These are phyloP conservation scores for Tripidium arundinaceum DNA, from an alignment of 202 grass and related monocot species.

Conservation along the genomic window DNA sequence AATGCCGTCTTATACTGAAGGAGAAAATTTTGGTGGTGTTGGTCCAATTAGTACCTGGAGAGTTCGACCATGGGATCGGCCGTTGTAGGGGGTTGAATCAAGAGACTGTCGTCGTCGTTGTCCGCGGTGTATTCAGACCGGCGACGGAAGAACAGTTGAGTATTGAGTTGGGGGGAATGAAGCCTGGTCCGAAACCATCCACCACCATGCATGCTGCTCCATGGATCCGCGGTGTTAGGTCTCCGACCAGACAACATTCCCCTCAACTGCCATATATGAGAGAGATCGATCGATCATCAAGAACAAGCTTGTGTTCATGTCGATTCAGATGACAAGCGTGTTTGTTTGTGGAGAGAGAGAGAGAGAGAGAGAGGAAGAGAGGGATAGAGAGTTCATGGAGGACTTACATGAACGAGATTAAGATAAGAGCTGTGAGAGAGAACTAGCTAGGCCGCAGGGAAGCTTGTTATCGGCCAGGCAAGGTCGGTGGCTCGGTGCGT, in stretches of 20 bases:
- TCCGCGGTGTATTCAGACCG: not conserved
- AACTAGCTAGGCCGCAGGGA: not conserved
- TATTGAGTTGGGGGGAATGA: constrained; percentile 98
- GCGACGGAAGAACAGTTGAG: constrained; percentile 31
- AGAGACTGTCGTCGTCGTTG: not conserved
- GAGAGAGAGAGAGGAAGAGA: not conserved
- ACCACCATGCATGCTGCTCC: not conserved
- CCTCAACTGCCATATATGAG: constrained; percentile 61
- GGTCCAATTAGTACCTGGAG: not conserved
- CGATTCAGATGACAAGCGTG: too few species aligned
- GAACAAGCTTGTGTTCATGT: not conserved
- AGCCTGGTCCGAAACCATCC: constrained; percentile 96
- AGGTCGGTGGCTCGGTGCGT: constrained; percentile 29
- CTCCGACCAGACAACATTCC: constrained; percentile 93
- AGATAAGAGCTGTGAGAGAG: not conserved
- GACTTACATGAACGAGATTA: constrained; percentile 13
- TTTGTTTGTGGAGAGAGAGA: not conserved
- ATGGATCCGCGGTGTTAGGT: constrained; percentile 22
- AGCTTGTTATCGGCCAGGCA: not conserved
- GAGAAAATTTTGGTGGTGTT: not conserved
- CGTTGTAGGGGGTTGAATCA: not conserved
- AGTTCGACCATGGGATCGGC: not conserved
- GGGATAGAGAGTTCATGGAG: not conserved
- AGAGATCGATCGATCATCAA: not conserved
- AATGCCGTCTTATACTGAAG: not conserved